Base-by-base conservation (phyloP, 2,329 filamentous ascomycete species). In the Fusarium sarcochroum region DNA sequence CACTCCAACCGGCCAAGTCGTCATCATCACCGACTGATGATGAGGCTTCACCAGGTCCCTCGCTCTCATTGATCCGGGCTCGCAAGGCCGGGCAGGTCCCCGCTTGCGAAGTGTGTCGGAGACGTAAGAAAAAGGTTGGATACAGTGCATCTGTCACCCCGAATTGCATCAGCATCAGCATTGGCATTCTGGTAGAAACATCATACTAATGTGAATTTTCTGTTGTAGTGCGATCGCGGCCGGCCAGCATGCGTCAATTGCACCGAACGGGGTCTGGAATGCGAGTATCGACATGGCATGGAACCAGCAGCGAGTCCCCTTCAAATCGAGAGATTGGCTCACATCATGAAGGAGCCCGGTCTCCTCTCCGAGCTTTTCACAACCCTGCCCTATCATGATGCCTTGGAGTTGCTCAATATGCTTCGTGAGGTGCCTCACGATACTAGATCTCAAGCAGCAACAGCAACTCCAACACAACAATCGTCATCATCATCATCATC, bases 41-140 rank as follows among this genome's bases (percentile, higher is more conserved):
- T 10, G 34, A 13, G 9, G 15, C 47, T 20, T 40, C n/a, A 17
- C 11, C 47, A 5, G 48, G 38, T 5, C n/a, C n/a, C 18, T 21
- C n/a, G 15, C 34, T 32, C 13, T 14, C 21, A 21, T 7, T 23
- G 11, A 18, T 7, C 11, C 27, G 27, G 10, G 2, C 27, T 13
- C 20, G 53, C 20, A 56, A 41, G 20, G 45, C 25, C 4, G 53
- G 53, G 13, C 35, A 25, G 5, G 34, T 56, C 25, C 53, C 53
- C 7, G 53, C 53, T 6, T 56, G 53, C 20, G 53, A 56, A 34
- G 30, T 21, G 8, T 56, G 53, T 13, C 53, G 35, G 5, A 56
- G 27, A 18, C 53, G 53, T 2, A 56, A 56, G 45, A 56, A 56
- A 34, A 56, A 56, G 53, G 53, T 56, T 20, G 3, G 45, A 9